These are phyloP conservation scores for Lasiosphaeria ovina DNA, from an alignment of 495 filamentous ascomycete genomes.

Conservation along the genomic window DNA sequence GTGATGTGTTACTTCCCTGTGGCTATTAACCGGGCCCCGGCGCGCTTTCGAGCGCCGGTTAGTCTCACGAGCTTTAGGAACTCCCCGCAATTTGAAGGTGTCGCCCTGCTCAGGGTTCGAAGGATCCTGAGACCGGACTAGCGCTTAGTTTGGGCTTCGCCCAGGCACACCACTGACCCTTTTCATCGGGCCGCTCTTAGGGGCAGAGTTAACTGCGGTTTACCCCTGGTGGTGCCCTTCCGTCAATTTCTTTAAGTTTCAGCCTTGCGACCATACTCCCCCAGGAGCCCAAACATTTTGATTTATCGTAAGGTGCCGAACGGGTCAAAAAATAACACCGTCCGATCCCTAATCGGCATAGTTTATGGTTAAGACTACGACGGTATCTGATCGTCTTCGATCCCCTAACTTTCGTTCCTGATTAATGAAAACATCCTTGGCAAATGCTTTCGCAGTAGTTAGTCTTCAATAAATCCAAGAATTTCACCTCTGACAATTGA, in stretches of 20 bases:
- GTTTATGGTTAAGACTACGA: slow-evolving; percentile 77
- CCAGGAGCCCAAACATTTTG: slow-evolving; percentile 73
- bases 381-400: slow-evolving; percentile 75
- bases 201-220: too few species aligned
- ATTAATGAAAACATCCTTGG: slow-evolving; percentile 76
- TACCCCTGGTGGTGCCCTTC: slow-evolving; percentile 41
- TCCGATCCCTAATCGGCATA: slow-evolving; percentile 72
- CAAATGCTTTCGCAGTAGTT: slow-evolving; percentile 55
- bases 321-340: slow-evolving; percentile 67
- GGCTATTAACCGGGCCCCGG: too few species aligned
- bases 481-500: slow-evolving; percentile 72
- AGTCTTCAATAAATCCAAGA: slow-evolving; percentile 70
- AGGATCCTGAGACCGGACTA: too few species aligned
- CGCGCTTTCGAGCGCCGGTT: too few species aligned
- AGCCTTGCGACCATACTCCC: slow-evolving; percentile 72
- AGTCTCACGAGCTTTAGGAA: too few species aligned
- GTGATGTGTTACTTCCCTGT: too few species aligned
- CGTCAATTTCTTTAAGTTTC: slow-evolving; percentile 67
- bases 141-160: too few species aligned
- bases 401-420: slow-evolving; percentile 74
- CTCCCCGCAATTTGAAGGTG: too few species aligned
- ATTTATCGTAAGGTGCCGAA: slow-evolving; percentile 70
- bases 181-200: too few species aligned
- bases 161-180: too few species aligned
- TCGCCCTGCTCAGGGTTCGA: too few species aligned